Conservation (phyloP, 306 rosid species). For the Elaeagnus macrophylla region DNA sequence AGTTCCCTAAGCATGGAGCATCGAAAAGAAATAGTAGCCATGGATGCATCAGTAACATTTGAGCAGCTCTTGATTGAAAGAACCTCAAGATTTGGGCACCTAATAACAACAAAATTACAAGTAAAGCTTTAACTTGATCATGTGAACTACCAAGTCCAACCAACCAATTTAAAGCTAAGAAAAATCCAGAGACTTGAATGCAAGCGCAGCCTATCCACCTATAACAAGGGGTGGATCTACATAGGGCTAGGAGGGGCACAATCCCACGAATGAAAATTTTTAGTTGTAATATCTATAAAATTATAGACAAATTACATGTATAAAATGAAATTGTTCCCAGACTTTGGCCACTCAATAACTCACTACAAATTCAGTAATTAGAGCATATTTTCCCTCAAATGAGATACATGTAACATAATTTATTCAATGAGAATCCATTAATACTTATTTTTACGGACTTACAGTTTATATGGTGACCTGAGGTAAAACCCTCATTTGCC, state of each 20-base stretch:
- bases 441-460: too few species aligned
- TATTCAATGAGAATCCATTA: too few species aligned
- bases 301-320: too few species aligned
- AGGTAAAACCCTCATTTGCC: too few species aligned
- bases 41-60: constrained; percentile 59
- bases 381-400: too few species aligned
- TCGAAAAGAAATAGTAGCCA: constrained; percentile 36
- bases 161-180: too few species aligned
- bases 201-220: neutral
- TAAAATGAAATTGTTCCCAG: too few species aligned
- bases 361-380: too few species aligned
- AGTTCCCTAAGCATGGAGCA: constrained; percentile 43
- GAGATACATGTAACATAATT: too few species aligned
- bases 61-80: constrained; percentile 70
- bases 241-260: neutral
- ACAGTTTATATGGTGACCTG: too few species aligned
- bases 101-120: constrained; percentile 14
- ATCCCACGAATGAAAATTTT: neutral
- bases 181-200: neutral
- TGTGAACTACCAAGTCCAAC: neutral
- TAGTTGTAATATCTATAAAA: too few species aligned
- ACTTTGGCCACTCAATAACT: too few species aligned
- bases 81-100: constrained; percentile 71
- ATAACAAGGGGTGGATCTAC: neutral
- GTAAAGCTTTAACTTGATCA: neutral